Evolutionary conservation across 2,329 filamentous ascomycete species (phyloP).

Genomic region (Exophiala mesophila): DNA sequence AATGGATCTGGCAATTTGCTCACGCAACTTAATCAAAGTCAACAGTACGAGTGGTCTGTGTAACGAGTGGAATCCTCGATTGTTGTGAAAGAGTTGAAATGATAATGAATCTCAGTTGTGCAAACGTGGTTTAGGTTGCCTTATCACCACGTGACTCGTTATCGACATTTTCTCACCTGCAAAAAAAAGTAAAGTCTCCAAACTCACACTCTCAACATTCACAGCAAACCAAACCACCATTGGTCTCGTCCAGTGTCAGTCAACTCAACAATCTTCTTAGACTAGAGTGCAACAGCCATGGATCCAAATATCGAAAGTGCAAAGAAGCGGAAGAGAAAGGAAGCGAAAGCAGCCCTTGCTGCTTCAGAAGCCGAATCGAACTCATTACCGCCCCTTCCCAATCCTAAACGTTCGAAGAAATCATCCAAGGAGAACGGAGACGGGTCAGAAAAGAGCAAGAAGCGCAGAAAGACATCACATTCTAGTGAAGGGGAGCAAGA

Average conservation of each 20-base stretch:
- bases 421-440: conserved; percentile 18
- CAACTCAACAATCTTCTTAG: background rate
- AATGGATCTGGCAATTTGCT: too few species aligned
- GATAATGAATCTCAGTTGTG: too few species aligned
- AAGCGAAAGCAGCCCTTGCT: conserved; percentile 29
- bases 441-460: conserved; percentile 30
- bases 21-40: too few species aligned
- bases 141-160: background rate
- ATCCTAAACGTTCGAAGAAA: conserved; percentile 26
- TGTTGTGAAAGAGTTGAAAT: too few species aligned
- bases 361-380: conserved; percentile 11
- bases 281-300: conserved; percentile 1
- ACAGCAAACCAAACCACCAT: too few species aligned
- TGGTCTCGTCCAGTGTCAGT: background rate
- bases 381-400: conserved; percentile 12
- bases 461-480: conserved; percentile 36
- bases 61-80: too few species aligned
- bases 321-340: conserved; percentile 46
- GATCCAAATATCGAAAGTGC: conserved; percentile 20
- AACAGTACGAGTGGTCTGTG: too few species aligned
- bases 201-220: too few species aligned
- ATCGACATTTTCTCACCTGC: background rate
- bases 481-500: conserved; percentile 22
- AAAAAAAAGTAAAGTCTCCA: background rate
- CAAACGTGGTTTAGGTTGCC: too few species aligned